Evolutionary conservation across 139 green algal species (phyloP), one percentile per base, ranked within the genome.

Genomic region (Pycnococcus provasolii): DNA sequence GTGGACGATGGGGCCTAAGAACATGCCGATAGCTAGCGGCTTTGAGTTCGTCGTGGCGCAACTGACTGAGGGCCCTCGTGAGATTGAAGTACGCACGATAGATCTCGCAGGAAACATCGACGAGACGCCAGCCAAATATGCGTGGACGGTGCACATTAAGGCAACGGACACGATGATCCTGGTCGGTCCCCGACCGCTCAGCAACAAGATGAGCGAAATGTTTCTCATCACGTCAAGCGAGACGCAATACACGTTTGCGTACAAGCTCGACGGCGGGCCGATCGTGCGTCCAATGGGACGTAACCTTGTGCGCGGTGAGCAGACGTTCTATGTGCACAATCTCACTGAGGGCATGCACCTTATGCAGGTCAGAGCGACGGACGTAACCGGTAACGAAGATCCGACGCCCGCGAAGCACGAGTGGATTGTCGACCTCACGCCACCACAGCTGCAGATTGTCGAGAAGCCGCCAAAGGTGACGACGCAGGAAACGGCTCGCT

Each of bases 71-170:
- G 50, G 50, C 11, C 50, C 50, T 13, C 50, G 13, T 13, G 11
- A 13, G 50, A 13, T 55, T 11, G 50, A 55, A 13, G 13, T 55
- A 11, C 50, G 50, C 50, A 55, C 50, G 11, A 55, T 55, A 55
- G 50, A 55, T 13, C 11, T 37, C 50, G 50, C 50, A 55, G 50
- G 50, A 11, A 55, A 55, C 50, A 13, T 55, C 50, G 50, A 55
- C 13, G 50, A 55, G 11, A 55, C 11, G 11, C 13, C 50, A 13
- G 50, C 50, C 50, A 11, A 13, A 37, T 55, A 55, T 13, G 50
- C 11, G 50, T 55, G 50, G 50, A 55, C 50, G 11, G 50, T 55
- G 50, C 50, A 55, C 50, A 55, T 55, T 13, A 55, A 55, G 50
- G 11, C 50, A 37, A 13, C 50, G 11, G 13, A 55, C 13, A 55